phyloP scores from a whole-genome alignment of 2,329 filamentous ascomycete genomes.

The Ophiostoma populinum region DNA sequence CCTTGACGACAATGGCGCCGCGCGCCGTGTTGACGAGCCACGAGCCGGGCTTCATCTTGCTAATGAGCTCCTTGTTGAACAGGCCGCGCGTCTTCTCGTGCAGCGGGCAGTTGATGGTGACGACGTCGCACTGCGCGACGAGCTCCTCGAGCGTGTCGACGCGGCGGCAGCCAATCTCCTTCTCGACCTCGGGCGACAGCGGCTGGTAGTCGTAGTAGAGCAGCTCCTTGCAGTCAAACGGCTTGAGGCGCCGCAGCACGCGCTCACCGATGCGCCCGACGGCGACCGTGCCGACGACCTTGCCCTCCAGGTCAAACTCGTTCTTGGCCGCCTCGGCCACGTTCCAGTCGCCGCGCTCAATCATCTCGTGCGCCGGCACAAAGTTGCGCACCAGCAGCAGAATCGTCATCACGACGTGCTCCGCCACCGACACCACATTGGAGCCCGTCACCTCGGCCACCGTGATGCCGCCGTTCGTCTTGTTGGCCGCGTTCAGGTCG shows the following conservation, averaged over 20 bases:
- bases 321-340: slow-evolving; percentile 94
- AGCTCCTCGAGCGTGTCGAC: slow-evolving; percentile 86
- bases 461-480: slow-evolving; percentile 92
- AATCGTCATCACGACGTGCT: slow-evolving; percentile 99
- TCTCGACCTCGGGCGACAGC: slow-evolving; percentile 65
- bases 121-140: slow-evolving; percentile 82
- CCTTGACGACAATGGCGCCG: slow-evolving; percentile 97
- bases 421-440: slow-evolving; percentile 95
- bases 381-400: slow-evolving; percentile 94
- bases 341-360: slow-evolving; percentile 79
- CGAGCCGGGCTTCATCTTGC: slow-evolving; percentile 97
- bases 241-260: slow-evolving; percentile 85
- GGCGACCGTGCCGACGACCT: slow-evolving; percentile 94
- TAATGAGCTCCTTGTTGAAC: slow-evolving; percentile 93
- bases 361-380: slow-evolving; percentile 89
- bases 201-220: slow-evolving; percentile 99
- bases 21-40: slow-evolving; percentile 99
- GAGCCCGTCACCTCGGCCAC: slow-evolving; percentile 95
- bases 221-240: slow-evolving; percentile 98
- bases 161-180: slow-evolving; percentile 86
- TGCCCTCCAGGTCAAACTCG: slow-evolving; percentile 93
- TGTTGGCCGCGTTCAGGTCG: slow-evolving; percentile 92
- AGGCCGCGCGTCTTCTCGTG: slow-evolving; percentile 94
- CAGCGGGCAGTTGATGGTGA: slow-evolving; percentile 98
- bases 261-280: slow-evolving; percentile 97